Conservation (phyloP, 2,329 filamentous ascomycete genomes). For the Nothomitra cinnamomea region DNA sequence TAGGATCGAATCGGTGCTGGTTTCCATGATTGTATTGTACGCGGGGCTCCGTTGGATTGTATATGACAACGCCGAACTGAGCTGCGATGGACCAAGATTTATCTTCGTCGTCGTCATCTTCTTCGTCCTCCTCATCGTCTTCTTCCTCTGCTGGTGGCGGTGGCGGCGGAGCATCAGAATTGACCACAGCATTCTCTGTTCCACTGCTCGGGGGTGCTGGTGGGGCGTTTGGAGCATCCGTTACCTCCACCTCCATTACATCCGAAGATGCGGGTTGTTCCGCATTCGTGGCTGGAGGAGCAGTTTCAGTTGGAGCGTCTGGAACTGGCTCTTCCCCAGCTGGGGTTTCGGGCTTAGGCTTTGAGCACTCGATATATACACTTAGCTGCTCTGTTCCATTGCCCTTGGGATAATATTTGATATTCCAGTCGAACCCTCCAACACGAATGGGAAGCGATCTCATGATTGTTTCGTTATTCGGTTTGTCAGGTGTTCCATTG, state of each 20-base stretch:
- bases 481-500: conserved; percentile 41
- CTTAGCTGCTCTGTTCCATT: conserved; percentile 41
- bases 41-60: conserved; percentile 45
- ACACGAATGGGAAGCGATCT: conserved; percentile 37
- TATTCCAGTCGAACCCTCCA: conserved; percentile 45
- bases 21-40: conserved; percentile 38
- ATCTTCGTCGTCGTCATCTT: background rate
- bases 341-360: conserved; percentile 19
- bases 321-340: background rate
- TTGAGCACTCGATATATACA: conserved; percentile 44
- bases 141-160: background rate
- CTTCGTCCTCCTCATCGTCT: background rate
- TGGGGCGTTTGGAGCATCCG: background rate
- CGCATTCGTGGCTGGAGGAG: background rate
- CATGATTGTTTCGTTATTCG: conserved; percentile 41
- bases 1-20: conserved; percentile 39
- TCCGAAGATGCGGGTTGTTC: background rate
- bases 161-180: background rate
- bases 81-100: conserved; percentile 24
- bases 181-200: background rate
- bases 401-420: conserved; percentile 47
- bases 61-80: conserved; percentile 42
- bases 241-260: background rate
- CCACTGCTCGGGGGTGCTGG: background rate
- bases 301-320: background rate